These are phyloP conservation scores for Pleurotus djamor DNA, from an alignment of 768 basidiomycete genomes.

Conservation along the genomic window DNA sequence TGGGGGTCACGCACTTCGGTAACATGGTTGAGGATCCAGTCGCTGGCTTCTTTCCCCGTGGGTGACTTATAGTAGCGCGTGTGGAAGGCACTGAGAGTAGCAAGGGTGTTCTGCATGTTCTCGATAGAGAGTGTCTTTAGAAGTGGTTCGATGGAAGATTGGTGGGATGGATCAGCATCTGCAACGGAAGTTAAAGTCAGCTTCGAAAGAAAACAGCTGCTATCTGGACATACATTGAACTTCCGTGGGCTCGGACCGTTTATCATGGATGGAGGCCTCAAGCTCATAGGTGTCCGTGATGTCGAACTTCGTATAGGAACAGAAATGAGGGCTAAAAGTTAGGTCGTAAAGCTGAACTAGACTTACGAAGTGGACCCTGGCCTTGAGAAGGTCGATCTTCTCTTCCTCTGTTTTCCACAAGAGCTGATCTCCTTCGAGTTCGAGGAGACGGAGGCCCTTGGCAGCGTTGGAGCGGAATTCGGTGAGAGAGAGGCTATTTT, in stretches of 20 bases:
- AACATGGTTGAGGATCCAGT: slow-evolving; percentile 26
- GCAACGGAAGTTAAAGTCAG: not conserved
- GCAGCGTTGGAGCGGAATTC: slow-evolving; percentile 16
- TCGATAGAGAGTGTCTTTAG: slow-evolving; percentile 17
- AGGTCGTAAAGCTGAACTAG: not conserved
- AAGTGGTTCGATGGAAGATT: slow-evolving; percentile 17
- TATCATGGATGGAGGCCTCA: slow-evolving; percentile 5
- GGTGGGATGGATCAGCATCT: slow-evolving; percentile 24
- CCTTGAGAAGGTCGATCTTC: slow-evolving; percentile 20
- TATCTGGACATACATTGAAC: not conserved
- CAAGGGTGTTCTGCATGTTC: slow-evolving; percentile 24
- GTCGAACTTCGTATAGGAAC: slow-evolving; percentile 21
- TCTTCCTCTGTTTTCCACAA: slow-evolving; percentile 20
- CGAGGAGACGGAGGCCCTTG: slow-evolving; percentile 27
- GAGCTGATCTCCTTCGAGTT: slow-evolving; percentile 15
- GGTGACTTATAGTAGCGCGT: slow-evolving; percentile 30
- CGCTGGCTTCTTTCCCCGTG: slow-evolving; percentile 25
- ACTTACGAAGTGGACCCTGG: slow-evolving; percentile 21
- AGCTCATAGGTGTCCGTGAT: slow-evolving; percentile 27
- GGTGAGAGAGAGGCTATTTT: not conserved
- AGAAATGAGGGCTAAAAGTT: not conserved
- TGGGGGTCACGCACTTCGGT: slow-evolving; percentile 12
- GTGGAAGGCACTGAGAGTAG: slow-evolving; percentile 28
- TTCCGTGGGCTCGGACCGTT: not conserved
- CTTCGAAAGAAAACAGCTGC: no score